Conservation (phyloP, 345 rosid species). For the Salix purpurea region DNA sequence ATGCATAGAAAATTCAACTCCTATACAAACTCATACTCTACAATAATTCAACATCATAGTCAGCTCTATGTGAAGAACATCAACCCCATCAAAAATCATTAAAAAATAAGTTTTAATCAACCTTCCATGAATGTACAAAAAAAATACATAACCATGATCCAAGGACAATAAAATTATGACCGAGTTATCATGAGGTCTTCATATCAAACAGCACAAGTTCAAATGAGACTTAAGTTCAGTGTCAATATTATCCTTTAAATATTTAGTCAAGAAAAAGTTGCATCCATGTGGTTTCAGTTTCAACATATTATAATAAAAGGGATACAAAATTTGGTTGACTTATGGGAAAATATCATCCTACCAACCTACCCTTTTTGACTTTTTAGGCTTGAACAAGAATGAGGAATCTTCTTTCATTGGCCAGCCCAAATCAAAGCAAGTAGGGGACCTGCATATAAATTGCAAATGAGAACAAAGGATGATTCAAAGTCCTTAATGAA, state of each 20-base stretch:
- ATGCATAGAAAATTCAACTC: too few relatives aligned
- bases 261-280: too few relatives aligned
- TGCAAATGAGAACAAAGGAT: constrained; percentile 17
- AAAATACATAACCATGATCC: too few relatives aligned
- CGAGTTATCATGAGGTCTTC: background rate
- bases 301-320: background rate
- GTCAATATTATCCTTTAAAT: too few relatives aligned
- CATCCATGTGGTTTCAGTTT: background rate
- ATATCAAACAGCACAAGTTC: background rate
- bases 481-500: constrained; percentile 1
- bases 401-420: constrained; percentile 59
- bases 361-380: constrained; percentile 71
- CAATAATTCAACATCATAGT: too few relatives aligned
- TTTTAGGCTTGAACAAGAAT: constrained; percentile 50
- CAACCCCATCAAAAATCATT: too few relatives aligned
- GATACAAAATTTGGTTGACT: background rate
- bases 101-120: too few relatives aligned
- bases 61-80: too few relatives aligned
- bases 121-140: too few relatives aligned
- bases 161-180: too few relatives aligned
- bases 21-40: too few relatives aligned
- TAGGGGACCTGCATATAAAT: constrained; percentile 63
- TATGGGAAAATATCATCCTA: background rate
- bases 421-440: constrained; percentile 88
- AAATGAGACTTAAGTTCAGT: background rate